Conservation (phyloP, 768 basidiomycete genomes). For the Leucosporidium creatinivorum region DNA sequence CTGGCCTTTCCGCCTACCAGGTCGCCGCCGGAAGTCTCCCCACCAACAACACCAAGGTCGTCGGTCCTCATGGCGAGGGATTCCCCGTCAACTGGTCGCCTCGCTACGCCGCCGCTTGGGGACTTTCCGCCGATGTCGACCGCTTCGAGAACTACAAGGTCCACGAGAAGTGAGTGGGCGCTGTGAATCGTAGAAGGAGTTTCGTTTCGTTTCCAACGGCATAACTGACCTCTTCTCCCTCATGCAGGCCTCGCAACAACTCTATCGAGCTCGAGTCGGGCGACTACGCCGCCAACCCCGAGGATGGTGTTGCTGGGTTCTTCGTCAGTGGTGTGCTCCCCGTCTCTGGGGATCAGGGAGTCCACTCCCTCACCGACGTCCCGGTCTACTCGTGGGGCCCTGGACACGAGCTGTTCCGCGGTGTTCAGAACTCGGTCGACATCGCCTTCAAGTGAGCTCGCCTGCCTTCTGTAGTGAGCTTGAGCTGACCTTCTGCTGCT, state of each 20-base stretch:
- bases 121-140: slow-evolving; percentile 29
- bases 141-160: slow-evolving; percentile 33
- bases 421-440: slow-evolving; percentile 31
- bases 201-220: too few species aligned
- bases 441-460: slow-evolving; percentile 32
- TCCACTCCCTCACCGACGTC: slow-evolving; percentile 43
- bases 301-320: slow-evolving; percentile 41
- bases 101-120: slow-evolving; percentile 42
- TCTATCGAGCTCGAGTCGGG: background rate
- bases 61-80: slow-evolving; percentile 35
- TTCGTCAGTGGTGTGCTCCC: slow-evolving; percentile 42
- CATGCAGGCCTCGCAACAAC: background rate
- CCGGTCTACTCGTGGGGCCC: slow-evolving; percentile 42
- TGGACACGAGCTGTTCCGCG: slow-evolving; percentile 41
- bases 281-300: slow-evolving; percentile 38
- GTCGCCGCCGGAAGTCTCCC: slow-evolving; percentile 30
- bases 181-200: background rate
- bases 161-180: slow-evolving; percentile 29
- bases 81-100: slow-evolving; percentile 45
- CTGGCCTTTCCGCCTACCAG: slow-evolving; percentile 42
- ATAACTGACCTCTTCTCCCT: background rate
- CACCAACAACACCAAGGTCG: slow-evolving; percentile 34
- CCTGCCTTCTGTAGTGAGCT: background rate
- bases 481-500: background rate
- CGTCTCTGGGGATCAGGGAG: slow-evolving; percentile 38